Evolutionary conservation across 495 filamentous ascomycete species (phyloP).

Genomic region (Cenococcum geophilum): DNA sequence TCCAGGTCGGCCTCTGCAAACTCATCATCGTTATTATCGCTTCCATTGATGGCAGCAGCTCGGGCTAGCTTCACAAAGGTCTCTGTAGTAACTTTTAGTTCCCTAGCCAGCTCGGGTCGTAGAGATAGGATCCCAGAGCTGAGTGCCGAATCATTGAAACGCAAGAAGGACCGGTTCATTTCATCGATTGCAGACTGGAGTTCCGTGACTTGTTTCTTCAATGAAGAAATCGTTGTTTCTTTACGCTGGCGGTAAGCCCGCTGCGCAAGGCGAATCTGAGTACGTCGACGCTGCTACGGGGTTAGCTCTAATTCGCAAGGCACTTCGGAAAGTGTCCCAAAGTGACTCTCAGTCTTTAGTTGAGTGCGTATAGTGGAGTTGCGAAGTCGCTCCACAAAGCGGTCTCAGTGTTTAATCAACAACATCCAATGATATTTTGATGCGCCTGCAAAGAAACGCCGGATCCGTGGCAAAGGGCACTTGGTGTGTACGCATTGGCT

Average conservation of each 20-base stretch:
- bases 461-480: too few species aligned
- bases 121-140: conserved; percentile 44
- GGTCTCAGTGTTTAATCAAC: too few species aligned
- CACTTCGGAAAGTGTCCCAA: too few species aligned
- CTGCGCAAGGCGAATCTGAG: conserved; percentile 83
- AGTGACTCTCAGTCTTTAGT: too few species aligned
- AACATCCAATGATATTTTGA: too few species aligned
- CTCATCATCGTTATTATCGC: conserved; percentile 36
- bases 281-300: conserved; percentile 61
- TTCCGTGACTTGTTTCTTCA: conserved; percentile 60
- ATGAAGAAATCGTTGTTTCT: conserved; percentile 68
- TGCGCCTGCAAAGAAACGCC: too few species aligned
- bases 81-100: conserved; percentile 45
- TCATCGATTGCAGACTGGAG: conserved; percentile 62
- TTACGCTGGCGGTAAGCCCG: conserved; percentile 79
- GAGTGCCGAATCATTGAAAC: conserved; percentile 58
- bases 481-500: too few species aligned
- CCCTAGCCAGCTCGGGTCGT: conserved; percentile 36
- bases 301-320: conserved; percentile 11
- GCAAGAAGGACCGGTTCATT: conserved; percentile 66
- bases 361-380: too few species aligned
- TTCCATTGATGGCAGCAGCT: conserved; percentile 30
- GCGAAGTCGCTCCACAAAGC: too few species aligned
- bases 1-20: conserved; percentile 11
- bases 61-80: conserved; percentile 45